phyloP scores from a whole-genome alignment of 2,329 filamentous ascomycete genomes.

The Colletotrichum sp. region DNA sequence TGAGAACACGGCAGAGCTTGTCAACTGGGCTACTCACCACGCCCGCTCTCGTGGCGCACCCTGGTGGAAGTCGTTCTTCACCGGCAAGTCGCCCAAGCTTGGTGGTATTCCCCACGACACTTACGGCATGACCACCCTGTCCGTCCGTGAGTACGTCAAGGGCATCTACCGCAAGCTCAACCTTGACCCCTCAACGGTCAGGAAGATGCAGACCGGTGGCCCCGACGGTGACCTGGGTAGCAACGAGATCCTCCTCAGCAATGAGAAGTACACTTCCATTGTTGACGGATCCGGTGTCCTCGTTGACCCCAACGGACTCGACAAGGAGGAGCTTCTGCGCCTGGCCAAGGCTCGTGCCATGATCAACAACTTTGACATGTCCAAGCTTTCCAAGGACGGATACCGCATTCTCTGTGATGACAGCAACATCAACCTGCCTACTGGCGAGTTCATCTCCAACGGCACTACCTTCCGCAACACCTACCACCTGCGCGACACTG shows the following conservation, averaged over 20 bases:
- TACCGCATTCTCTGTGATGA: slow-evolving; percentile 95
- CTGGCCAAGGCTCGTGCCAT: slow-evolving; percentile 87
- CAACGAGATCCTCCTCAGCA: slow-evolving; percentile 95
- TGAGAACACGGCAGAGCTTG: slow-evolving; percentile 96
- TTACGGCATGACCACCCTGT: slow-evolving; percentile 98
- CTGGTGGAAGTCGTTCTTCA: slow-evolving; percentile 99
- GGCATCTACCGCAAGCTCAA: slow-evolving; percentile 97
- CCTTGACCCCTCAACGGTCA: slow-evolving; percentile 82
- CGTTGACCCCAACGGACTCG: slow-evolving; percentile 87
- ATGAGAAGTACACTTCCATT: slow-evolving; percentile 93
- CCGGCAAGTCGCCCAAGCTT: slow-evolving; percentile 93
- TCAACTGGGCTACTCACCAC: slow-evolving; percentile 98
- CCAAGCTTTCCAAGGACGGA: slow-evolving; percentile 85
- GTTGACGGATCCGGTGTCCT: slow-evolving; percentile 97
- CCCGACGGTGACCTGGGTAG: slow-evolving; percentile 96
- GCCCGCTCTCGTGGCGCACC: slow-evolving; percentile 85
- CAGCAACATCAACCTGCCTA: slow-evolving; percentile 84
- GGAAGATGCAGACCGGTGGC: slow-evolving; percentile 96
- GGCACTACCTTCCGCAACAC: slow-evolving; percentile 97
- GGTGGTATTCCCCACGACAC: slow-evolving; percentile 95
- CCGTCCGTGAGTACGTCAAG: slow-evolving; percentile 93
- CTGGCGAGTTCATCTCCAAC: slow-evolving; percentile 85
- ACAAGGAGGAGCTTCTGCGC: slow-evolving; percentile 82
- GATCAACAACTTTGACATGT: slow-evolving; percentile 85
- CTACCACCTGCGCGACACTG: slow-evolving; percentile 84